phyloP scores from a whole-genome alignment of 176 grass and related monocot species.

The Leersia perrieri region DNA sequence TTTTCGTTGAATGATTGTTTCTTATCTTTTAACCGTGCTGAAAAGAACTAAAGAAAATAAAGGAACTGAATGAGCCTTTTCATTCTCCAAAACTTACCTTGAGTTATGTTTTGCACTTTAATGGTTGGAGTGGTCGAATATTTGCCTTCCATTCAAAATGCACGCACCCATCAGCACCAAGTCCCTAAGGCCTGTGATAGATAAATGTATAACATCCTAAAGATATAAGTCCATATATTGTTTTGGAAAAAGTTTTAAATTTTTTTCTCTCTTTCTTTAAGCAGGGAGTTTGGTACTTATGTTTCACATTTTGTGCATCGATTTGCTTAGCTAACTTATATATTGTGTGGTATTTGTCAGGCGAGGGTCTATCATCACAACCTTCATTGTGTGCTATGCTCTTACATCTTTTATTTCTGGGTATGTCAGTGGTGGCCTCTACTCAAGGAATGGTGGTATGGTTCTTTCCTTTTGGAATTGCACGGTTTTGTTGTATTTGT shows the following conservation, averaged over 20 bases:
- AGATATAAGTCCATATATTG: background rate
- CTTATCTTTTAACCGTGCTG: background rate
- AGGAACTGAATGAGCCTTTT: background rate
- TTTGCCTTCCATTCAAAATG: background rate
- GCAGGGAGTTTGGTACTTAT: background rate
- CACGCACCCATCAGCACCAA: background rate
- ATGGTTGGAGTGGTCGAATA: background rate
- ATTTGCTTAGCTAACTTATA: constrained; percentile 30
- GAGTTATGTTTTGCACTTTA: background rate
- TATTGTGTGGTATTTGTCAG: constrained; percentile 34
- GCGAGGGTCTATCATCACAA: constrained; percentile 90
- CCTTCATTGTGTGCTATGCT: constrained; percentile 98
- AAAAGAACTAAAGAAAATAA: background rate
- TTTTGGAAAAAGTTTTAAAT: background rate
- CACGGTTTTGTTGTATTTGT: background rate
- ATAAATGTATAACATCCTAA: constrained; percentile 1
- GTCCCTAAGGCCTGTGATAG: background rate
- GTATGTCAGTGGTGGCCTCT: constrained; percentile 93
- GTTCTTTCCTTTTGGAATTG: constrained; percentile 9
- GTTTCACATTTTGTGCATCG: constrained; percentile 3
- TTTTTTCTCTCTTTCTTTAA: background rate
- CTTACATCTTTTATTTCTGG: constrained; percentile 98
- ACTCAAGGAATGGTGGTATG: constrained; percentile 88
- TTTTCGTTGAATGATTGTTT: background rate
- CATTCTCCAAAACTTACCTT: background rate